phyloP scores from a whole-genome alignment of 768 basidiomycete genomes.

The Trametes meyenii region DNA sequence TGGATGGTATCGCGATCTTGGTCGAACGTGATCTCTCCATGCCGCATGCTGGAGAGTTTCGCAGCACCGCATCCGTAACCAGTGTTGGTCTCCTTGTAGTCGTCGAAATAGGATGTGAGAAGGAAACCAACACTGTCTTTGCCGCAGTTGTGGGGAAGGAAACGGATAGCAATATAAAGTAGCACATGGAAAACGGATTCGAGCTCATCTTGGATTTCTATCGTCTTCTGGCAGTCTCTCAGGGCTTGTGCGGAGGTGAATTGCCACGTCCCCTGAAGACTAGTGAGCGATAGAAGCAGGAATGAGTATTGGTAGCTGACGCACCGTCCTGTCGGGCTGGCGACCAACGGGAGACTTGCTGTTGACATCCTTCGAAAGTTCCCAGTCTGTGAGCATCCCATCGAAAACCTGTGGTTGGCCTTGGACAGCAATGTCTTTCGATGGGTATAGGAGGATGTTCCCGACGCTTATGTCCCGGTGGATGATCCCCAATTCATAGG shows the following conservation, averaged over 20 bases:
- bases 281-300: not conserved
- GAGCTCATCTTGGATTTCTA: slow-evolving; percentile 3
- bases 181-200: slow-evolving; percentile 1
- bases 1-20: not conserved
- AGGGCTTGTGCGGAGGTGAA: not conserved
- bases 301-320: not conserved
- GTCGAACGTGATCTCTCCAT: not conserved
- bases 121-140: not conserved
- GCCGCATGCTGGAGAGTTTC: not conserved
- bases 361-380: slow-evolving; percentile 1
- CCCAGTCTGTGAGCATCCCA: slow-evolving; percentile 18
- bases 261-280: slow-evolving; percentile 5
- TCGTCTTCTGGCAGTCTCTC: not conserved
- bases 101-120: not conserved
- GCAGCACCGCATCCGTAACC: not conserved
- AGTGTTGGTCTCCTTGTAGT: not conserved
- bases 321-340: slow-evolving; percentile 2
- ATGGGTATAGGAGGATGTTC: slow-evolving; percentile 5
- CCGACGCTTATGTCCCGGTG: slow-evolving; percentile 15
- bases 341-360: not conserved
- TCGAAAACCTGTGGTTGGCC: not conserved
- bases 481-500: slow-evolving; percentile 1
- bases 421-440: not conserved
- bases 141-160: not conserved
- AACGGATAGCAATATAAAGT: not conserved